Evolutionary conservation across 2,329 filamentous ascomycete species (phyloP), one percentile per base, ranked within the genome.

Genomic region (Sarocladiaceae sp.): DNA sequence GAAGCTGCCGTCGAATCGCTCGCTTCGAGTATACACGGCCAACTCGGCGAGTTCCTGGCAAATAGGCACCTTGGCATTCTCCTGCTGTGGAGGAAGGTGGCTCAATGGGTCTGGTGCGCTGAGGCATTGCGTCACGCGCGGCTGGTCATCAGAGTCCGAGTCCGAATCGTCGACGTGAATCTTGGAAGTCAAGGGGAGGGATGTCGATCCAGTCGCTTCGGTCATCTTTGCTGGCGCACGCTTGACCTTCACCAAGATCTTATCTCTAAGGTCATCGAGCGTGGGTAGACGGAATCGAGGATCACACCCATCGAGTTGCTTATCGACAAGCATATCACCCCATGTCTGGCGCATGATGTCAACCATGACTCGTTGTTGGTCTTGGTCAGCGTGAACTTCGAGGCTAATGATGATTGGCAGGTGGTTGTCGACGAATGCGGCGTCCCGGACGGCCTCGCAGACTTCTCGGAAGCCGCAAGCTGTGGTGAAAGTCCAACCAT

Each of bases 321-420:
- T 55, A 18, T 88, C 82, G 10, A 96, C 71, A 5, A 97, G 71
- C 55, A 85, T 67, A 0, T 78, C 82, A 32, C 75, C 77, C 89
- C 90, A 98, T 51, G 87, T 84, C 53, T 95, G 81, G 51, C 82
- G 82, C 85, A 98, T 96, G 50, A 97, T 95, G 45, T 86, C 78
- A 10, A 95, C 90, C 87, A 97, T 96, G 42, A 85, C 76, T 51
- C 88, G 81, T 62, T 98, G 93, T 62, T 97, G 91, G 44, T 86
- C 80, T 2, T 75, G 68, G 48, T 83, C 79, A 12, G 88, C 84
- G 61, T 97, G 91, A 0, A 97, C 87, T 63, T 98, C 93, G 5
- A 97, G 73, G 60, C 89, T 95, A 51, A 97, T 80, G 47, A 97
- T 94, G 31, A 98, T 70, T 1, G 93, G 93, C 16, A 95, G 70